Base-by-base conservation (phyloP, 495 filamentous ascomycete species). In the Lineolata rhizophorae region DNA sequence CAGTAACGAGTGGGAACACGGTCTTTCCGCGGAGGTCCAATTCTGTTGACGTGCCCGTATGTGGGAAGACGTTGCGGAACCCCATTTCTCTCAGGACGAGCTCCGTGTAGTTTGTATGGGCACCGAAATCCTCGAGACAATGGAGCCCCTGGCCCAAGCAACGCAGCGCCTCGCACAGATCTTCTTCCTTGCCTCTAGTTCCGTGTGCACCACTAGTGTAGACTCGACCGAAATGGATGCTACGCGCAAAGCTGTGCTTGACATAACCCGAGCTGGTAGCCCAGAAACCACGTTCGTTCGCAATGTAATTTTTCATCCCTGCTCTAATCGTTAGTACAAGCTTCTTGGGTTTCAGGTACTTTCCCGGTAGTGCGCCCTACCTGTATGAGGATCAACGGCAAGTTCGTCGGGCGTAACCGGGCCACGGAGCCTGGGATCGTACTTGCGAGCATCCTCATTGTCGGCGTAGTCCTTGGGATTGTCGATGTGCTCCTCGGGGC, bases 271-370 rank as follows among this genome's bases (percentile, higher is more conserved):
- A 48, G 30, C 80, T 90, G 6, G 87, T 97, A 0, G 82, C 78
- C 74, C 79, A 85, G 31, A 60, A 58, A 2, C 84, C 80, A 5
- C 45, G 49, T 49, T 94, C 87, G 42, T 94, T 95, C 25, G 84
- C 76, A 38, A 97, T 94, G 52, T 97, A 97, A 49, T 95, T 94
- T 55, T 97, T 97, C 85, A 97, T 92, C 9, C 81, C 43, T 42
- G 6, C 16, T 2, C 30, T 3, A 4, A n/a, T 19, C 34, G 18
- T 31, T 16, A 16, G n/a, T 20, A 4, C 1, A 9, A 8, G 20
- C n/a, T n/a, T n/a, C n/a, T n/a, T n/a, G n/a, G n/a, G n/a, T n/a
- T n/a, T n/a, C n/a, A n/a, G 22, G 6, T n/a, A n/a, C 22, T 25
- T 25, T 25, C 6, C 10, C 14, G 1, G 11, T 29, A 19, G 34